Evolutionary conservation across 495 filamentous ascomycete species (phyloP), one percentile per base, ranked within the genome.

Genomic region (Tuber aestivum): DNA sequence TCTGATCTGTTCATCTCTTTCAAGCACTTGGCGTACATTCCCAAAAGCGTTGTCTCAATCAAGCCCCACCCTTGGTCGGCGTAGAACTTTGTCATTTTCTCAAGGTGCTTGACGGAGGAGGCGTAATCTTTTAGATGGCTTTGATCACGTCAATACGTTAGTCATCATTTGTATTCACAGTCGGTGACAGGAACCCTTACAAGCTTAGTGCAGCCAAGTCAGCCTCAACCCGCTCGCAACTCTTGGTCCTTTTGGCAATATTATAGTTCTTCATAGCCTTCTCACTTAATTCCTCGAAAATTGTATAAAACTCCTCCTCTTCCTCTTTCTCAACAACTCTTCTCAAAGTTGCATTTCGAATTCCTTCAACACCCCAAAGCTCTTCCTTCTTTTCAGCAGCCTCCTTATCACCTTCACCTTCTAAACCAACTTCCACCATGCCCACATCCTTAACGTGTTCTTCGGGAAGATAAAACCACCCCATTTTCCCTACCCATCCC

Each of bases 151-250:
- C 40, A 81, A 74, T 69, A 38, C 50, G 32, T 65, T 35, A 65
- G 32, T 5, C 56, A 27, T 65, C 56, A 70, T 44, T 68, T 23
- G 42, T 3, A 14, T 41, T 72, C 23, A 35, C 21, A 35, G 27
- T 78, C 18, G 81, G 44, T 69, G 45, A 56, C 41, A 68, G 73
- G 86, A 18, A 32, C 40, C 70, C 89, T 76, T 86, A 89, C 85
- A 91, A 96, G 84, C 93, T 92, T 72, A 97, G 85, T 18, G 93
- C 87, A 9, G 95, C 95, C 40, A 98, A 88, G 83, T 99, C 95
- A 23, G 93, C 92, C 83, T 94, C 89, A 69, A 90, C 89, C 44
- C 89, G 87, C 77, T 96, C 90, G 0, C 91, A 90, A 32, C 92
- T 92, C 77, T 95, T 92, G 2, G 84, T 86, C 76, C 92, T 91